Conservation (phyloP, 2,329 filamentous ascomycete species). For the Penicillium sclerotiorum region DNA sequence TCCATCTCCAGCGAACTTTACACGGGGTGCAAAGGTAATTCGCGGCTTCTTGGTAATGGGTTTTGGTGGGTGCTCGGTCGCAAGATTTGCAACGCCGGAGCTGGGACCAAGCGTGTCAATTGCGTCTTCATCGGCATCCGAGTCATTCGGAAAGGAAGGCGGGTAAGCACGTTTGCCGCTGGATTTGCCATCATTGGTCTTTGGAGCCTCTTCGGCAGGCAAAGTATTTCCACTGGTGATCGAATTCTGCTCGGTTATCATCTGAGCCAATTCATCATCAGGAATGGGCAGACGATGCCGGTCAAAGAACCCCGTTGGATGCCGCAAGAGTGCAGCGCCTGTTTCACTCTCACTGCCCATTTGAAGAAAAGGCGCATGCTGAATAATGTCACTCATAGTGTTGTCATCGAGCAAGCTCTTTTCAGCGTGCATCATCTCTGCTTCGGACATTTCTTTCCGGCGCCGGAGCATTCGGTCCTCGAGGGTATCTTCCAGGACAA, state of each 20-base stretch:
- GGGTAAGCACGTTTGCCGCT: conserved; percentile 5
- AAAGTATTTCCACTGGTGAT: too few species aligned
- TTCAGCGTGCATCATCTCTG: conserved; percentile 56
- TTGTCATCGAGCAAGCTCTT: conserved; percentile 62
- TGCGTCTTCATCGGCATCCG: neutral
- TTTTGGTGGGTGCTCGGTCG: too few species aligned
- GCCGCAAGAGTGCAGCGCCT: conserved; percentile 30
- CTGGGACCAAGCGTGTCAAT: neutral
- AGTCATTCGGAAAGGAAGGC: neutral
- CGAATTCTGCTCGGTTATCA: neutral
- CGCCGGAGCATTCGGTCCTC: conserved; percentile 82
- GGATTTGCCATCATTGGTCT: too few species aligned
- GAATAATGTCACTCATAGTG: conserved; percentile 61
- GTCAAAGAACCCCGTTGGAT: conserved; percentile 41
- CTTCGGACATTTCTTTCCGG: conserved; percentile 71
- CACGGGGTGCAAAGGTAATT: conserved; percentile 14
- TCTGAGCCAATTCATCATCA: conserved; percentile 24
- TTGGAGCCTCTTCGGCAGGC: too few species aligned
- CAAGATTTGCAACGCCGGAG: neutral
- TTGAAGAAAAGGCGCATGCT: conserved; percentile 55
- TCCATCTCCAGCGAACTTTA: neutral
- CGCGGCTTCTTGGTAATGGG: too few species aligned
- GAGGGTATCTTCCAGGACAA: conserved; percentile 77
- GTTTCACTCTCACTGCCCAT: conserved; percentile 35
- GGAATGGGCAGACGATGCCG: conserved; percentile 40